Evolutionary conservation across 345 rosid species (phyloP).

Genomic region (Syzygium jambos): DNA sequence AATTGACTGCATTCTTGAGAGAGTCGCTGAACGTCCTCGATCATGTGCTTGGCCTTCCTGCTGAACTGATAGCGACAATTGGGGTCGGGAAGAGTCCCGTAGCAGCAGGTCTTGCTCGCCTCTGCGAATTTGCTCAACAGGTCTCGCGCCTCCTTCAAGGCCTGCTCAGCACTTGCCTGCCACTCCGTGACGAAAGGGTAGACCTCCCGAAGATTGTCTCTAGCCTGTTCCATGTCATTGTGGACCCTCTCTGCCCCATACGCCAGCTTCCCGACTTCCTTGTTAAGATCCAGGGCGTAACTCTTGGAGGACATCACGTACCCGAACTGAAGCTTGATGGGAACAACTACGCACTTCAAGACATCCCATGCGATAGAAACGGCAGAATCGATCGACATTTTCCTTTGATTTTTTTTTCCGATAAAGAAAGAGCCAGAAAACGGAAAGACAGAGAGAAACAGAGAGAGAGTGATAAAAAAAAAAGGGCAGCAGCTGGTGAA

Average conservation of each 20-base stretch:
- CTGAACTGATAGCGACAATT: not conserved
- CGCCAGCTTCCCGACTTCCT: not conserved
- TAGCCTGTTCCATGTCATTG: not conserved
- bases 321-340: not conserved
- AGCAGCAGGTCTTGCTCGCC: not conserved
- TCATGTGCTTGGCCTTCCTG: not conserved
- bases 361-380: not conserved
- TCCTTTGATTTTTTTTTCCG: not conserved
- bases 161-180: not conserved
- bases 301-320: not conserved
- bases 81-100: not conserved
- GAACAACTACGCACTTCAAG: not conserved
- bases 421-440: not conserved
- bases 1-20: accelerated
- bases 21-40: not conserved
- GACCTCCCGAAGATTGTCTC: not conserved
- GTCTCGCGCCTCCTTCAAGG: not conserved
- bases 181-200: accelerated
- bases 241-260: accelerated
- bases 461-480: not conserved
- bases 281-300: not conserved
- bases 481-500: not conserved
- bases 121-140: accelerated
- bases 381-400: not conserved
- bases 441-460: no score